phyloP scores from a whole-genome alignment of 1,139 yeast genomes.

The Diutina sp. region DNA sequence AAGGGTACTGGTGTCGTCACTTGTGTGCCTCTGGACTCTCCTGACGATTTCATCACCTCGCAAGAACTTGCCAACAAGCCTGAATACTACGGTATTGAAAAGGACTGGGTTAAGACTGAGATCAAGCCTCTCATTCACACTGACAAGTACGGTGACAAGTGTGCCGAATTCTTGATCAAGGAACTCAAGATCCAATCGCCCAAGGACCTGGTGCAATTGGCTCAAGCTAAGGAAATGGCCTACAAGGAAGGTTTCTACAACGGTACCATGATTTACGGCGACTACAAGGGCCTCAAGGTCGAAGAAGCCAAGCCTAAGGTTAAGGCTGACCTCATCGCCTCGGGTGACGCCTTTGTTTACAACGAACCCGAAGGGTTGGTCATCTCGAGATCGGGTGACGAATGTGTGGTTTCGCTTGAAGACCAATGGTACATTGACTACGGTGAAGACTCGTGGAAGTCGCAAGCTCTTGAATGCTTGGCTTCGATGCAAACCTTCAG shows the following conservation, averaged over 20 bases:
- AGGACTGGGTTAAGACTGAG: conserved; percentile 77
- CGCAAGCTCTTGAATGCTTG: conserved; percentile 75
- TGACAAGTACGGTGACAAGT: conserved; percentile 75
- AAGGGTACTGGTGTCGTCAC: conserved; percentile 99
- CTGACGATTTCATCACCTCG: conserved; percentile 88
- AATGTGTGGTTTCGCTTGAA: conserved; percentile 90
- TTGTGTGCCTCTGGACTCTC: conserved; percentile 96
- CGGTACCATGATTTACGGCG: conserved; percentile 72
- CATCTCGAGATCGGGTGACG: conserved; percentile 92
- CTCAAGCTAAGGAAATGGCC: conserved; percentile 87
- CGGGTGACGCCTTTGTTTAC: conserved; percentile 78
- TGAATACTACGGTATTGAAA: conserved; percentile 75
- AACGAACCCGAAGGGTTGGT: conserved; percentile 90
- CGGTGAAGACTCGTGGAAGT: conserved; percentile 90
- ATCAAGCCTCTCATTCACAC: conserved; percentile 66
- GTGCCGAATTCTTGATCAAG: conserved; percentile 79
- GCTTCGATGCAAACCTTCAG: conserved; percentile 66
- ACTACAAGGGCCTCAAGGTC: conserved; percentile 80
- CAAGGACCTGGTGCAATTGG: conserved; percentile 76
- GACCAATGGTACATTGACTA: conserved; percentile 98
- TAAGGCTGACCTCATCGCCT: conserved; percentile 64
- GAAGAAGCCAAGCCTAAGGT: conserved; percentile 85
- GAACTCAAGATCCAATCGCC: conserved; percentile 90
- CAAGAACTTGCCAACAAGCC: conserved; percentile 80
- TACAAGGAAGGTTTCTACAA: conserved; percentile 95